A percentile compares a stretch with the other conserved stretches of the same genome.
These are phyloP conservation scores for Geosmithia flava DNA, from an alignment of 2,329 filamentous ascomycete species.

Conservation along the genomic window DNA sequence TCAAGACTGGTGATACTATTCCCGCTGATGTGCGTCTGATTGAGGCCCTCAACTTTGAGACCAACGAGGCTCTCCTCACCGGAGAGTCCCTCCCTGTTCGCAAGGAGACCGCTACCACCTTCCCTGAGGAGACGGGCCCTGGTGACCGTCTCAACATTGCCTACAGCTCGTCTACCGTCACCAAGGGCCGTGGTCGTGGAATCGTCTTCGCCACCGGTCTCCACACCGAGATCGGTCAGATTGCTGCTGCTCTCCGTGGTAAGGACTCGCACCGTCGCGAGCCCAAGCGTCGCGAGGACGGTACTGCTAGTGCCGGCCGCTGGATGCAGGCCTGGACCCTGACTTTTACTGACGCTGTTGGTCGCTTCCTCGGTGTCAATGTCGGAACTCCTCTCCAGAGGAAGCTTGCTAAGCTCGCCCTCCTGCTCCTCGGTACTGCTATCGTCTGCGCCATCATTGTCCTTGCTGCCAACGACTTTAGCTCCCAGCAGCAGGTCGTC, in stretches of 20 bases:
- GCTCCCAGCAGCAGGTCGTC: slow-evolving; percentile 23
- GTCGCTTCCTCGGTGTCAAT: slow-evolving; percentile 33
- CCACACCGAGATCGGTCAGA: slow-evolving; percentile 49
- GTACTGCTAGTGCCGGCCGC: slow-evolving; percentile 15
- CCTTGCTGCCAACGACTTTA: slow-evolving; percentile 27
- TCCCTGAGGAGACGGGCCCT: slow-evolving; percentile 25
- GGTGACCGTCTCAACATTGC: slow-evolving; percentile 51
- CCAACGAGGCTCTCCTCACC: slow-evolving; percentile 53
- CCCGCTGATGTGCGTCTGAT: slow-evolving; percentile 45
- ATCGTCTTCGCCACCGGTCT: slow-evolving; percentile 50
- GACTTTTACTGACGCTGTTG: slow-evolving; percentile 21
- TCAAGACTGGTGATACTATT: slow-evolving; percentile 46
- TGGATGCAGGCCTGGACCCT: slow-evolving; percentile 22
- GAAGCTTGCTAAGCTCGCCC: slow-evolving; percentile 57
- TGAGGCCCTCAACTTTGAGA: slow-evolving; percentile 53
- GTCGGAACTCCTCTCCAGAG: slow-evolving; percentile 57
- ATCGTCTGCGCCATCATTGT: slow-evolving; percentile 31
- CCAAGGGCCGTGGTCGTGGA: slow-evolving; percentile 45
- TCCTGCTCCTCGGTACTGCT: slow-evolving; percentile 52
- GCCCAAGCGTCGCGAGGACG: slow-evolving; percentile 30
- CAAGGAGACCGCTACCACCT: slow-evolving; percentile 34
- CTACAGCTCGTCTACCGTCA: slow-evolving; percentile 50
- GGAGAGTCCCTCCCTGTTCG: slow-evolving; percentile 50
- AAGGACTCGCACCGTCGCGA: slow-evolving; percentile 20
- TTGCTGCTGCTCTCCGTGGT: slow-evolving; percentile 34